Conservation (phyloP, 208 protist genomes). For the Phytomonas francai region DNA sequence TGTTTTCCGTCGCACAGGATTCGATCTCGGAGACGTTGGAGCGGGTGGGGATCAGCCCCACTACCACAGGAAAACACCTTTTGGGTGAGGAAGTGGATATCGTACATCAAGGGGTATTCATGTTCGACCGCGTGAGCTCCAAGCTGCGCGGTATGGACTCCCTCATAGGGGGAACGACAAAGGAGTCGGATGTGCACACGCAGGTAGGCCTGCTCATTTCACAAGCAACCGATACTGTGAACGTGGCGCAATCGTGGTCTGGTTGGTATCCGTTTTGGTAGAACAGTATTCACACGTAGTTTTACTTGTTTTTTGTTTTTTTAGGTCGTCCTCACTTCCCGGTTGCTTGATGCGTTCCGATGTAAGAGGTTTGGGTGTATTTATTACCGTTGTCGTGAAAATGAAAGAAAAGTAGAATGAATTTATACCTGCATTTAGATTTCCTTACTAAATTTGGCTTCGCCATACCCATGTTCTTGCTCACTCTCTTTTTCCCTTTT, state of each 20-base stretch:
- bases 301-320: not conserved
- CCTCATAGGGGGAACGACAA: constrained; percentile 15
- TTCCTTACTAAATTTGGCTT: not conserved
- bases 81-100: constrained; percentile 67
- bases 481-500: constrained; percentile 9
- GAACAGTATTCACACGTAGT: not conserved
- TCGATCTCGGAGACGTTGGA: constrained; percentile 16
- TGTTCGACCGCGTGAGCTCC: constrained; percentile 72
- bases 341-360: not conserved
- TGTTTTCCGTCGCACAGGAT: not conserved
- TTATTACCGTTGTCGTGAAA: constrained; percentile 3
- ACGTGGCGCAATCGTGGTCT: constrained; percentile 86
- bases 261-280: constrained; percentile 91
- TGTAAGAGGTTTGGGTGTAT: not conserved
- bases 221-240: constrained; percentile 77
- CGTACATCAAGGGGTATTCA: constrained; percentile 73
- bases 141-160: constrained; percentile 83
- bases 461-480: not conserved
- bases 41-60: constrained; percentile 14
- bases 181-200: constrained; percentile 49
- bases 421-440: not conserved
- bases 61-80: constrained; percentile 31
- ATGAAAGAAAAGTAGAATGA: constrained; percentile 11
- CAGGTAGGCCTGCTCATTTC: constrained; percentile 80
- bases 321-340: not conserved